Evolutionary conservation across 495 filamentous ascomycete genomes (phyloP).

Genomic region (Acidiella bohemica): DNA sequence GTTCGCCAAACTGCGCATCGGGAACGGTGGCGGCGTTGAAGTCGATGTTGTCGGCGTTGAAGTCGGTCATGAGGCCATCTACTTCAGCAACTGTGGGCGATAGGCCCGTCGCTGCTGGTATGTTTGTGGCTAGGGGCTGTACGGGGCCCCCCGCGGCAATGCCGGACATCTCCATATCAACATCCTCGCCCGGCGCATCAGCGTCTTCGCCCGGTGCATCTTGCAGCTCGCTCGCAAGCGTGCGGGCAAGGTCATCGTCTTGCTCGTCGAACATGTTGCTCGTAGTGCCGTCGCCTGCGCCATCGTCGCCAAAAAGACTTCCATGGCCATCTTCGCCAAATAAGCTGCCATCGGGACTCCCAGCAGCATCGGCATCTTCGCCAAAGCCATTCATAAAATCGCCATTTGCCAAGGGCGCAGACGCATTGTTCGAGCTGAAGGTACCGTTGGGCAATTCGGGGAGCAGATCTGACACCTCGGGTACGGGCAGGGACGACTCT

Average conservation of each 20-base stretch:
- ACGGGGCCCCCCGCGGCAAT: constrained; percentile 27
- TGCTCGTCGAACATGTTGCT: constrained; percentile 28
- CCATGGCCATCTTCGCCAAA: constrained; percentile 50
- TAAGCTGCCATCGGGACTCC: constrained; percentile 58
- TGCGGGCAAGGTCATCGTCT: constrained; percentile 73
- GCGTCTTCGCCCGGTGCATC: constrained; percentile 37
- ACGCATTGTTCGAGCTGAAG: constrained; percentile 48
- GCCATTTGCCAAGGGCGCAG: constrained; percentile 37
- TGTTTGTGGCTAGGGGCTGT: constrained; percentile 14
- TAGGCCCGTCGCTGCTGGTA: neutral
- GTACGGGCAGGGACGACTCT: constrained; percentile 58
- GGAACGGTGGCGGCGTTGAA: neutral
- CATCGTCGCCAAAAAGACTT: constrained; percentile 67
- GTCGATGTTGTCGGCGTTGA: neutral
- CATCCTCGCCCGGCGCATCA: constrained; percentile 35
- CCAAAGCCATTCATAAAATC: constrained; percentile 36
- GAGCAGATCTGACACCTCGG: constrained; percentile 50
- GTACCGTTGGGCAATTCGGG: constrained; percentile 45
- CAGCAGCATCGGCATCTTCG: constrained; percentile 30
- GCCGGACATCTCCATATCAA: constrained; percentile 34
- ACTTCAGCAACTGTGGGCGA: neutral
- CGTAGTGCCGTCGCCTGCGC: constrained; percentile 28
- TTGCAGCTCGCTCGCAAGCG: constrained; percentile 46
- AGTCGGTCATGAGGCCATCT: too few species aligned
- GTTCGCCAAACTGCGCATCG: too few species aligned